phyloP scores from a whole-genome alignment of 495 filamentous ascomycete species.

The Aspergillus panamensis region DNA sequence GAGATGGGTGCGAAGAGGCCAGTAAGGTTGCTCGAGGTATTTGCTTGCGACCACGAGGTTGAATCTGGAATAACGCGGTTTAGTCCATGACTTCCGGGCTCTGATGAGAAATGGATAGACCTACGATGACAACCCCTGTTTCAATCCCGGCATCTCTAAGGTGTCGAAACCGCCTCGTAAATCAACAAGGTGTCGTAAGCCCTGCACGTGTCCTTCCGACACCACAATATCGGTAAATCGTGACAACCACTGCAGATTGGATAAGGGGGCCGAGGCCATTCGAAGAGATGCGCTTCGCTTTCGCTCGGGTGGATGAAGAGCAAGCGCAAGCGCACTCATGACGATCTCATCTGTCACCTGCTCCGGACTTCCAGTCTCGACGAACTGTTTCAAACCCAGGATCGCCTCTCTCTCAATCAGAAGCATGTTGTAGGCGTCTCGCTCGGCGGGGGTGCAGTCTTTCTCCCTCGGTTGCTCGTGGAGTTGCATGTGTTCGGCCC shows the following conservation, averaged over 20 bases:
- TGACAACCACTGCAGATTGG: conserved; percentile 1
- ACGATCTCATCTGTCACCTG: conserved; percentile 1
- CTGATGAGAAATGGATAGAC: neutral
- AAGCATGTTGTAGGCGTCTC: neutral
- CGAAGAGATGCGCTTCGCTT: neutral
- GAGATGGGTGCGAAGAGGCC: neutral
- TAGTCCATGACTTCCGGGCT: too few species aligned
- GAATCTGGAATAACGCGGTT: neutral
- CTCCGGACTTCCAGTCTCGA: neutral
- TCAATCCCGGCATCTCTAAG: conserved; percentile 4
- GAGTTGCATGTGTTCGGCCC: neutral
- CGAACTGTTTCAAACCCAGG: neutral
- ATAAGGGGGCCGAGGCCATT: neutral
- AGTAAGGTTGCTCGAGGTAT: neutral
- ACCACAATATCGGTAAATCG: conserved; percentile 4
- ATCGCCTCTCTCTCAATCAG: conserved; percentile 3
- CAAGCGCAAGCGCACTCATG: conserved; percentile 1
- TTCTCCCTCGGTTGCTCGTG: neutral
- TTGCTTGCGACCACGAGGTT: conserved; percentile 6
- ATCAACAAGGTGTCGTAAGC: neutral
- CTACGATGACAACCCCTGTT: conserved; percentile 1
- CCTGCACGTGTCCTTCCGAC: neutral
- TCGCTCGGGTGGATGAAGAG: neutral
- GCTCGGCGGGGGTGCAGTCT: too few species aligned
- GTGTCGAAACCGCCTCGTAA: conserved; percentile 3